Base-by-base conservation (phyloP, 768 basidiomycete genomes). In the Hirschioporus abietinus region DNA sequence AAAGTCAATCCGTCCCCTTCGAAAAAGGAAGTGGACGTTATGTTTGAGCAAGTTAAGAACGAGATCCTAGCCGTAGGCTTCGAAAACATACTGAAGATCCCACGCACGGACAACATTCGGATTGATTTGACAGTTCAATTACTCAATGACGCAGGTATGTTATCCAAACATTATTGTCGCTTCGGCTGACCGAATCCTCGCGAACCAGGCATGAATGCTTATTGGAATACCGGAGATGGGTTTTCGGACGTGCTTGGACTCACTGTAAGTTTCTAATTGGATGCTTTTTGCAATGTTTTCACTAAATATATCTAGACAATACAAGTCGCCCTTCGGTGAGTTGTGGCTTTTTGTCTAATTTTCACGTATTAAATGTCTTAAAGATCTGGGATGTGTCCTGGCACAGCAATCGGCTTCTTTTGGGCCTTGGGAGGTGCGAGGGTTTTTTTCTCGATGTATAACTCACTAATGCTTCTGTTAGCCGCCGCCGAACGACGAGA, bases 21-120 rank as follows among this genome's bases (percentile, higher is more conserved):
- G 1, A 74, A 80, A 27, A 77, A 80, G 63, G 84, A 87, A 67
- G 86, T 84, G 15, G 86, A 89, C 71, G 68, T 73, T n/a, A 83
- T 88, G 82, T 90, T 90, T 70, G 87, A 90, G 66, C 80, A 84
- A 71, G 86, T 90, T 65, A 88, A 87, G 73, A 87, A 87, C 68
- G 86, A 89, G 72, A 88, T 91, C 60, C 75, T 90, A 60, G 85
- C 86, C 0, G 82, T 88, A 26, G 89, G 89, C 0, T 88, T 88
- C 68, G 88, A 88, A 26, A 84, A 88, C 66, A 88, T 92, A 68
- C 76, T 90, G 10, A 72, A 78, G 27, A 86, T 88, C 57, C 88
- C 88, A 27, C 78, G 84, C n/a, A 82, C 87, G 6, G 83, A 83
- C 7, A 88, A 91, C 73, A 73, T 79, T 1, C 79, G 81, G 59